A percentile compares a stretch with the other conserved stretches of the same genome.
These are phyloP conservation scores for Amphirosellinia nigrospora DNA, from an alignment of 495 filamentous ascomycete genomes.

Conservation along the genomic window DNA sequence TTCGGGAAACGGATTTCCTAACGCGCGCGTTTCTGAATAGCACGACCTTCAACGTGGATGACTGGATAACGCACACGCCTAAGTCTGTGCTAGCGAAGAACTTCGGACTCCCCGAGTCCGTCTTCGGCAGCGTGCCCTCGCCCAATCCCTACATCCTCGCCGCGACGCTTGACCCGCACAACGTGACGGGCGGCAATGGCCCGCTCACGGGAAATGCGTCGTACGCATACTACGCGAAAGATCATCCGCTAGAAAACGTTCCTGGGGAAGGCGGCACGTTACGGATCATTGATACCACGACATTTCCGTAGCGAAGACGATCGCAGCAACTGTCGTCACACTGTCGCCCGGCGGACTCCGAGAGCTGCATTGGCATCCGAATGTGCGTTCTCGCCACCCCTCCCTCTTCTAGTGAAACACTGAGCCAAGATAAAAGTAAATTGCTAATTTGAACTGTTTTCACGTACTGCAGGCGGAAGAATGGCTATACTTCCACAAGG, in stretches of 20 bases:
- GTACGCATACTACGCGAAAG: conserved; percentile 61
- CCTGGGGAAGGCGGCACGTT: conserved; percentile 65
- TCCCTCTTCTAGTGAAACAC: no score
- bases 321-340: conserved; percentile 65
- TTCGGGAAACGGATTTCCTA: background rate
- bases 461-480: conserved; percentile 58
- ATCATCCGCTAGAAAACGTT: conserved; percentile 57
- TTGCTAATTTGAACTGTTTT: conserved; percentile 25
- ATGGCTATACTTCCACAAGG: conserved; percentile 70
- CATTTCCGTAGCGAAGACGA: conserved; percentile 65
- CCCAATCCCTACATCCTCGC: conserved; percentile 67
- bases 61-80: conserved; percentile 70
- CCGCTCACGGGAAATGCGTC: conserved; percentile 59
- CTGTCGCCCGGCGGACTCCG: conserved; percentile 65
- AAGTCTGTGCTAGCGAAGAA: conserved; percentile 67
- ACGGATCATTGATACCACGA: conserved; percentile 65
- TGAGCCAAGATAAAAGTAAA: background rate
- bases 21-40: conserved; percentile 32
- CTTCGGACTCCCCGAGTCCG: conserved; percentile 61
- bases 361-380: conserved; percentile 74
- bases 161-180: conserved; percentile 55
- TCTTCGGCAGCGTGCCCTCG: conserved; percentile 63
- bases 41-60: conserved; percentile 67
- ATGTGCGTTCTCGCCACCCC: conserved; percentile 36
- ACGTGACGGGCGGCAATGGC: conserved; percentile 55